Conservation (phyloP, 192 early-diverging fungal genomes). For the Coemansia sp. region DNA sequence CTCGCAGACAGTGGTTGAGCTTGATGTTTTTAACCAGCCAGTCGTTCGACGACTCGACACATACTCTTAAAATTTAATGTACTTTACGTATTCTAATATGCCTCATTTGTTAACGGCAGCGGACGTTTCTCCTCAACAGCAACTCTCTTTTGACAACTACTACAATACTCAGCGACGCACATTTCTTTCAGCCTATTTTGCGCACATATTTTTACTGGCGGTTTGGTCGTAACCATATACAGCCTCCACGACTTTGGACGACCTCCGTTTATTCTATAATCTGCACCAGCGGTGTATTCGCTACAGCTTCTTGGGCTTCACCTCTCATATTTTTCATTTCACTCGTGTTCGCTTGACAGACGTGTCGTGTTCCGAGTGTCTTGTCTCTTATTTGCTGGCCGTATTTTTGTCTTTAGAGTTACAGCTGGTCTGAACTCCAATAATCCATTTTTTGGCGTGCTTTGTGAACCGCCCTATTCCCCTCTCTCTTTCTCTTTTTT, state of each 20-base stretch:
- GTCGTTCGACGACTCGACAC: not conserved
- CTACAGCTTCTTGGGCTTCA: no score
- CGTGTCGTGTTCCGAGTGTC: no score
- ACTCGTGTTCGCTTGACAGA: no score
- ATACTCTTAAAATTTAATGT: not conserved
- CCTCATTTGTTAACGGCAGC: no score
- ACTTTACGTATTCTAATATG: not conserved
- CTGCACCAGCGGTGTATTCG: no score
- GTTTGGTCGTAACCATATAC: no score
- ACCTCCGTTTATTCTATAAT: no score
- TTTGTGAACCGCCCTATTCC: not conserved
- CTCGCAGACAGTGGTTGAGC: no score
- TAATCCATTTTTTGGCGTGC: not conserved
- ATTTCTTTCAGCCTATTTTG: not conserved
- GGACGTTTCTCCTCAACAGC: not conserved
- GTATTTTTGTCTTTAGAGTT: not conserved
- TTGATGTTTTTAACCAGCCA: not conserved
- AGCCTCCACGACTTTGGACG: no score
- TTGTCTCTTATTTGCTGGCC: not conserved
- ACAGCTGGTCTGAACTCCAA: slow-evolving; percentile 1
- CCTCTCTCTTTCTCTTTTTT: not conserved
- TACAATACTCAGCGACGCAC: not conserved
- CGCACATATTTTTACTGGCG: no score
- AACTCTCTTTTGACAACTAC: not conserved
- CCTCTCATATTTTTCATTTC: no score